Evolutionary conservation across 495 filamentous ascomycete genomes (phyloP).

Genomic region (Neurospora sp.): DNA sequence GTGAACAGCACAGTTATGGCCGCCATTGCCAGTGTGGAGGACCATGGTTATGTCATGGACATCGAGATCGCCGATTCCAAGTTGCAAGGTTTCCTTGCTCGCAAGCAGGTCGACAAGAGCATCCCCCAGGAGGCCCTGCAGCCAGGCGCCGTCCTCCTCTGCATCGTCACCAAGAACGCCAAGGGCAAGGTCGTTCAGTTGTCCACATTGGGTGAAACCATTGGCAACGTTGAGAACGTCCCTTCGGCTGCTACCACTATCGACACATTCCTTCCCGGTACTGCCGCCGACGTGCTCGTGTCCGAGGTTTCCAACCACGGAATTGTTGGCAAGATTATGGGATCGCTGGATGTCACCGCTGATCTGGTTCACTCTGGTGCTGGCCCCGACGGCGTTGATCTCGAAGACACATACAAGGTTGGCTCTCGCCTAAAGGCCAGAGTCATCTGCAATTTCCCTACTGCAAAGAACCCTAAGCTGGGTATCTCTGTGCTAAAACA

Average conservation of each 20-base stretch:
- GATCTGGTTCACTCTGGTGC: constrained; percentile 82
- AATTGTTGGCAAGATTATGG: constrained; percentile 77
- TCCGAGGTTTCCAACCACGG: constrained; percentile 55
- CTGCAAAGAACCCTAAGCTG: constrained; percentile 67
- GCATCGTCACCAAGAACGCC: constrained; percentile 62
- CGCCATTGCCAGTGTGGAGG: constrained; percentile 80
- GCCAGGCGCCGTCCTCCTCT: constrained; percentile 69
- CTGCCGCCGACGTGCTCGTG: constrained; percentile 75
- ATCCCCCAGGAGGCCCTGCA: constrained; percentile 52
- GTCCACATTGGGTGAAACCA: constrained; percentile 59
- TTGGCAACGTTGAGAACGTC: constrained; percentile 58
- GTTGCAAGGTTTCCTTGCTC: constrained; percentile 78
- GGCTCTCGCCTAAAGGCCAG: constrained; percentile 80
- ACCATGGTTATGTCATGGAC: constrained; percentile 92
- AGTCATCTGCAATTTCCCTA: constrained; percentile 75
- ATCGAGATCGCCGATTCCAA: constrained; percentile 59
- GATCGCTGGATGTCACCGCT: constrained; percentile 76
- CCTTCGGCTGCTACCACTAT: constrained; percentile 73
- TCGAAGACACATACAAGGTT: constrained; percentile 63
- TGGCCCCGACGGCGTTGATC: constrained; percentile 48
- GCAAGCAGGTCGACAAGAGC: constrained; percentile 64
- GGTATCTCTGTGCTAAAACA: constrained; percentile 82
- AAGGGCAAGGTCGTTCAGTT: constrained; percentile 81
- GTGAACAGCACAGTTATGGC: constrained; percentile 71
- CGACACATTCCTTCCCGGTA: constrained; percentile 81